Conservation (phyloP, 352 stramenopile species). For the Pythium biforme region DNA sequence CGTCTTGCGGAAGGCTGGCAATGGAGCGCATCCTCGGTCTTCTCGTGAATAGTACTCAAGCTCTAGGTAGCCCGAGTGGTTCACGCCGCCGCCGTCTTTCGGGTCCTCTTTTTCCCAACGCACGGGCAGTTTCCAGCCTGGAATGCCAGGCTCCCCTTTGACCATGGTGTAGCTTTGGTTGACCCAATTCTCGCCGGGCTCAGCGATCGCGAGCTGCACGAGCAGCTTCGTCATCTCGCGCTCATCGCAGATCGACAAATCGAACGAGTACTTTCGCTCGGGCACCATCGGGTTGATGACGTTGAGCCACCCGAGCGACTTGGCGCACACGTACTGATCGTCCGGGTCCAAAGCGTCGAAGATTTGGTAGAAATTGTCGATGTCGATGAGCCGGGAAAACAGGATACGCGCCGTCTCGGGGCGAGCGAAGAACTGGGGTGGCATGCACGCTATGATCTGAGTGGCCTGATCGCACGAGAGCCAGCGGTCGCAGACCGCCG, state of each 20-base stretch:
- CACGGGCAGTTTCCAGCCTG: constrained; percentile 75
- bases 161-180: constrained; percentile 68
- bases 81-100: constrained; percentile 60
- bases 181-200: constrained; percentile 84
- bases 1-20: constrained; percentile 54
- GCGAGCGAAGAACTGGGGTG: constrained; percentile 47
- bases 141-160: constrained; percentile 54
- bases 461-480: constrained; percentile 65
- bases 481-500: constrained; percentile 71
- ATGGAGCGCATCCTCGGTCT: constrained; percentile 58
- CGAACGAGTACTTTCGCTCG: constrained; percentile 66
- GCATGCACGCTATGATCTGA: constrained; percentile 78
- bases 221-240: constrained; percentile 80
- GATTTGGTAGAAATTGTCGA: constrained; percentile 64
- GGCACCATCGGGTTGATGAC: constrained; percentile 74
- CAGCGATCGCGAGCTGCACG: constrained; percentile 71
- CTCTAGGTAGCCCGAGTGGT: constrained; percentile 59
- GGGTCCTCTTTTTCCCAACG: constrained; percentile 80
- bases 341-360: constrained; percentile 43
- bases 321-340: constrained; percentile 51
- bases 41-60: constrained; percentile 75
- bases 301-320: constrained; percentile 73
- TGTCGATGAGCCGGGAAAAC: constrained; percentile 73
- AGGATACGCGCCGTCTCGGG: constrained; percentile 71
- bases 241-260: constrained; percentile 71